phyloP scores from a whole-genome alignment of 129 eudicot genomes.

The Lactuca sativa region DNA sequence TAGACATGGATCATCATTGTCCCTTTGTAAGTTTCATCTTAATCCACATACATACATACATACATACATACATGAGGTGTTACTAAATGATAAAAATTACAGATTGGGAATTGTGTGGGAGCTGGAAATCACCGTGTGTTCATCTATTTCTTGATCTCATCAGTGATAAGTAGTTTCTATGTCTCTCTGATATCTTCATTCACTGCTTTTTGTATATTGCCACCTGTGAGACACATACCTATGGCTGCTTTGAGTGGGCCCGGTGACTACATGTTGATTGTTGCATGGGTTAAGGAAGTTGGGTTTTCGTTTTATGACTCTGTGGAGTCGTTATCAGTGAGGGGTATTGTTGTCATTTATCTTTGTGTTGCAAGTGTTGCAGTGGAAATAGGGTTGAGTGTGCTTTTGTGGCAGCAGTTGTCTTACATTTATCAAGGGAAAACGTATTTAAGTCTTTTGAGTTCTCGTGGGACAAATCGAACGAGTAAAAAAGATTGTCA shows the following conservation, averaged over 20 bases:
- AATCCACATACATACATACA: conserved; percentile 2
- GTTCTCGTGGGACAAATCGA: conserved; percentile 49
- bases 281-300: conserved; percentile 38
- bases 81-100: conserved; percentile 22
- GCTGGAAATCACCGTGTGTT: conserved; percentile 76
- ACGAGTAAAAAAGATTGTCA: conserved; percentile 58
- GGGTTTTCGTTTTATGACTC: conserved; percentile 50
- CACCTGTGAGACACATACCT: conserved; percentile 39
- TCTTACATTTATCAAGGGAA: conserved; percentile 65
- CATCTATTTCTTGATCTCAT: conserved; percentile 66
- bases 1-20: conserved; percentile 99
- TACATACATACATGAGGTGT: background rate
- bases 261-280: conserved; percentile 26
- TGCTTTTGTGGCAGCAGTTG: conserved; percentile 95
- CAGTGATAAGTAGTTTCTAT: conserved; percentile 62
- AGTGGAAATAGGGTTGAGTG: conserved; percentile 68
- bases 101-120: conserved; percentile 97
- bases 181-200: conserved; percentile 59
- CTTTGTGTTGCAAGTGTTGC: conserved; percentile 73
- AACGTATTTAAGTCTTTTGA: conserved; percentile 70
- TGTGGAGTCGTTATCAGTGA: conserved; percentile 49
- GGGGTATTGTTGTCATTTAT: conserved; percentile 72
- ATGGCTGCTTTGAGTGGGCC: conserved; percentile 28
- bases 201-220: conserved; percentile 52
- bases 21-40: conserved; percentile 73